Base-by-base conservation (phyloP, 495 filamentous ascomycete genomes). In the Neurospora pannonica region DNA sequence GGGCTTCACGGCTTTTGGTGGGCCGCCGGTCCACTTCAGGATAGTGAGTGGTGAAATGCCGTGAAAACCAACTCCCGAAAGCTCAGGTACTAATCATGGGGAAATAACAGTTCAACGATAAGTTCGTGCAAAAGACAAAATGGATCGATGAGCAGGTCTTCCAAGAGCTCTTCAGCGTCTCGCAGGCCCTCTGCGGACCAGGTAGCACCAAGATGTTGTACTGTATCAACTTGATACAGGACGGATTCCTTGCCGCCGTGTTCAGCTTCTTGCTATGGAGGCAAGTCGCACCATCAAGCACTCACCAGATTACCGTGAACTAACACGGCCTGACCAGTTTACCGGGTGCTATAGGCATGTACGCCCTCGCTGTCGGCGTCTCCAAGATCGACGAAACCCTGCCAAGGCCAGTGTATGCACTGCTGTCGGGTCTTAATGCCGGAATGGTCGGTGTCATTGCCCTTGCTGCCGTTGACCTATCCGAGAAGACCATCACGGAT, bases 141-240 rank as follows among this genome's bases (percentile, higher is more conserved):
- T 96, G 93, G 93, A 89, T 95, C 54, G 90, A 94, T 80, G 92
- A 94, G 75, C 90, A 92, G 76, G 87, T 90, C 73, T 97, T 92
- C 82, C 91, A 94, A 82, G 93, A 97, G 77, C 86, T 95, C 19
- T 97, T 95, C 80, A 91, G 91, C 24, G 83, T 97, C 75, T 92
- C 88, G 69, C 93, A 95, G 80, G 89, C 90, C 17, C 87, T 95
- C 24, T 89, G 91, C 0, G 93, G 93, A 0, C 93, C 93, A 0
- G 93, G 79, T 2, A 92, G 89, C 78, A 94, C 92, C 21, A 95
- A 95, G 82, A 93, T 95, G 90, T 78, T 89, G 0, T 95, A 92
- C 76, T 92, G 90, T 75, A 89, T 95, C 38, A 89, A 90, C 38
- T 77, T 92, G 46, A 86, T 94, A 11, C 89, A 89, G 71, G 86